Percentiles rank a stretch among this genome's conserved stretches.
phyloP scores from a whole-genome alignment of 1,139 yeast species.

The Yamadazyma pseudoaaseri region DNA sequence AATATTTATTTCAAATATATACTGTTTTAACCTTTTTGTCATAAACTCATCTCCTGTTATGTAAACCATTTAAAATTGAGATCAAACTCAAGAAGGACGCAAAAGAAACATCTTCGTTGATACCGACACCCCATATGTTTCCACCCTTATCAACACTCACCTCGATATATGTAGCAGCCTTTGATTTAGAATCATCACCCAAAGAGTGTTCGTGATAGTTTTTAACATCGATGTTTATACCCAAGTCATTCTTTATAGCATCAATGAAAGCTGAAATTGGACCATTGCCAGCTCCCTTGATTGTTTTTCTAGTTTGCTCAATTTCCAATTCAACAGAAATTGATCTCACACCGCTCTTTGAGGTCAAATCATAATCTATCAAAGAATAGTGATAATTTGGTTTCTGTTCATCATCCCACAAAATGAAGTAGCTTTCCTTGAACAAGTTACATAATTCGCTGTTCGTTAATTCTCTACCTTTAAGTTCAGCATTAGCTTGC shows the following conservation, averaged over 20 bases:
- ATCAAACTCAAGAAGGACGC: constrained; percentile 71
- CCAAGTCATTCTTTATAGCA: constrained; percentile 25
- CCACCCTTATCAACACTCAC: constrained; percentile 26
- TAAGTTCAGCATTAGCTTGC: constrained; percentile 38
- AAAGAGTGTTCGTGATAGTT: constrained; percentile 46
- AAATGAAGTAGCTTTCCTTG: constrained; percentile 31
- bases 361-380: constrained; percentile 49
- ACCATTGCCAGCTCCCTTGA: constrained; percentile 45
- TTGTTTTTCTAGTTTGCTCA: constrained; percentile 17
- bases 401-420: constrained; percentile 32
- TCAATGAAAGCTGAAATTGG: constrained; percentile 49
- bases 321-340: constrained; percentile 13
- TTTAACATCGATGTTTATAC: constrained; percentile 30
- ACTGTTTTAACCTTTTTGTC: background rate
- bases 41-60: constrained; percentile 2
- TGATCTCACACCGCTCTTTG: constrained; percentile 20
- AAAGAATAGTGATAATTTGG: constrained; percentile 40
- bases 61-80: constrained; percentile 62
- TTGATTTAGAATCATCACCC: constrained; percentile 42
- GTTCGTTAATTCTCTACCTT: constrained; percentile 46
- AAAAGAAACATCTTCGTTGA: constrained; percentile 45
- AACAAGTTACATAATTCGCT: constrained; percentile 42
- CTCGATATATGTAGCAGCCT: constrained; percentile 49
- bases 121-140: constrained; percentile 47
- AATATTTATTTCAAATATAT: constrained; percentile 4